Conservation (phyloP, 2,329 filamentous ascomycete genomes). For the Teratosphaeriaceae sp. region DNA sequence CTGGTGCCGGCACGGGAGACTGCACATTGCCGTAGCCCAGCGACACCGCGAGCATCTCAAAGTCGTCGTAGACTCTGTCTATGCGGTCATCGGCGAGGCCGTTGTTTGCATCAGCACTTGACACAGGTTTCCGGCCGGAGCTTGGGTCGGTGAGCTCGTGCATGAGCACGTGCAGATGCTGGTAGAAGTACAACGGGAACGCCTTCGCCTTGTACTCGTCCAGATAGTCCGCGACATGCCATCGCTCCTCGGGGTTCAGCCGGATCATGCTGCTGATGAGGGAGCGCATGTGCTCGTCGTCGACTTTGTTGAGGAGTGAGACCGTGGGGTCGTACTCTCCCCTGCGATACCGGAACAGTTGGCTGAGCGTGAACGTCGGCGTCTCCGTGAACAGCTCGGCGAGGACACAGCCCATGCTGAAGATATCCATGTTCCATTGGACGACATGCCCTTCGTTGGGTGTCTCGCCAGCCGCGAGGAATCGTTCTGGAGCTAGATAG, state of each 20-base stretch:
- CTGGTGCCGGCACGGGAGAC: conserved; percentile 26
- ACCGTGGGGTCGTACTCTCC: conserved; percentile 86
- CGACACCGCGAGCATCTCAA: conserved; percentile 96
- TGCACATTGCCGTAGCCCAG: conserved; percentile 62
- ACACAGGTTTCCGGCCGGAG: conserved; percentile 66
- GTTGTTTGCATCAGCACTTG: conserved; percentile 62
- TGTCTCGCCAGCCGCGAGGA: conserved; percentile 61
- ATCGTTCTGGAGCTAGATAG: conserved; percentile 91
- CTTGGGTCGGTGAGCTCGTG: conserved; percentile 87
- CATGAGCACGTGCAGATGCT: conserved; percentile 97
- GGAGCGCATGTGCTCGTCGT: conserved; percentile 78
- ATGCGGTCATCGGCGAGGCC: conserved; percentile 91
- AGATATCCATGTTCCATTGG: conserved; percentile 94
- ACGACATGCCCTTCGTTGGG: conserved; percentile 39
- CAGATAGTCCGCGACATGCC: conserved; percentile 89
- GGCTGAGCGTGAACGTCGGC: conserved; percentile 94
- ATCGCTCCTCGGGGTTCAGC: conserved; percentile 82
- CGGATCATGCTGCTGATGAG: conserved; percentile 96
- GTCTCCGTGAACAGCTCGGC: conserved; percentile 92
- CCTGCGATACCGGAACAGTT: conserved; percentile 88
- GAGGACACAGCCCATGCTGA: conserved; percentile 94
- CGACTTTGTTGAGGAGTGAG: conserved; percentile 75
- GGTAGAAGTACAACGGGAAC: conserved; percentile 96
- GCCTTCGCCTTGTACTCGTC: conserved; percentile 87
- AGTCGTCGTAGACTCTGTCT: conserved; percentile 86